phyloP scores from a whole-genome alignment of 1,284 basidiomycete species.

The Chalciporus sp. region DNA sequence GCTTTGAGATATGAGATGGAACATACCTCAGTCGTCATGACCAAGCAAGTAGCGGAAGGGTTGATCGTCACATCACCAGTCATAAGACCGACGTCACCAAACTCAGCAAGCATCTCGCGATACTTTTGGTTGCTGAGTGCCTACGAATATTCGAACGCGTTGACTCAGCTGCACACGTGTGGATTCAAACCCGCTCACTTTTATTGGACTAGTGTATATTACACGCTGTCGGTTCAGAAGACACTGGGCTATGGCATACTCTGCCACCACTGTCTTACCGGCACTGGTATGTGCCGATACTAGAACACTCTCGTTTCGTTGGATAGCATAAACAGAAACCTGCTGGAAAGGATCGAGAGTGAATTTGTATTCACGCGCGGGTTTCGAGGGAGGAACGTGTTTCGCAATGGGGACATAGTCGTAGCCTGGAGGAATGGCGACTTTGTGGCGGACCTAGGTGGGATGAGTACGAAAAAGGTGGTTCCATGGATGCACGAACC shows the following conservation, averaged over 20 bases:
- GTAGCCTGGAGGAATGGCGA: slow-evolving; percentile 92
- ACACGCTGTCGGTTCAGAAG: slow-evolving; percentile 92
- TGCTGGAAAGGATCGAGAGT: slow-evolving; percentile 97
- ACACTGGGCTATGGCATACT: slow-evolving; percentile 98
- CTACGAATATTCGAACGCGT: slow-evolving; percentile 43
- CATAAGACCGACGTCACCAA: slow-evolving; percentile 98
- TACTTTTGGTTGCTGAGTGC: slow-evolving; percentile 99
- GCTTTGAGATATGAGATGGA: neutral
- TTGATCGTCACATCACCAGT: slow-evolving; percentile 99
- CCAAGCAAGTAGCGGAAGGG: slow-evolving; percentile 93
- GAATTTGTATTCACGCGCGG: slow-evolving; percentile 94
- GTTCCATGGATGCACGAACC: slow-evolving; percentile 41
- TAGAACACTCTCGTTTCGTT: slow-evolving; percentile 95
- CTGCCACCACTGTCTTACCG: slow-evolving; percentile 98
- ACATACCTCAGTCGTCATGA: slow-evolving; percentile 98
- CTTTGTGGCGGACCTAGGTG: slow-evolving; percentile 85
- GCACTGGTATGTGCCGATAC: slow-evolving; percentile 99
- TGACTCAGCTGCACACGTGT: slow-evolving; percentile 18
- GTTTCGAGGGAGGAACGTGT: slow-evolving; percentile 91
- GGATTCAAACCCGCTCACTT: slow-evolving; percentile 59
- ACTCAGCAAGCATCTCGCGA: slow-evolving; percentile 95
- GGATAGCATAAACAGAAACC: slow-evolving; percentile 93
- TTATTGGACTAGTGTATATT: slow-evolving; percentile 99
- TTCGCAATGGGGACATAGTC: slow-evolving; percentile 90
- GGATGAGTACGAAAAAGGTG: slow-evolving; percentile 7